Evolutionary conservation across 2,329 filamentous ascomycete species (phyloP).

Genomic region (Apiospora hydei): DNA sequence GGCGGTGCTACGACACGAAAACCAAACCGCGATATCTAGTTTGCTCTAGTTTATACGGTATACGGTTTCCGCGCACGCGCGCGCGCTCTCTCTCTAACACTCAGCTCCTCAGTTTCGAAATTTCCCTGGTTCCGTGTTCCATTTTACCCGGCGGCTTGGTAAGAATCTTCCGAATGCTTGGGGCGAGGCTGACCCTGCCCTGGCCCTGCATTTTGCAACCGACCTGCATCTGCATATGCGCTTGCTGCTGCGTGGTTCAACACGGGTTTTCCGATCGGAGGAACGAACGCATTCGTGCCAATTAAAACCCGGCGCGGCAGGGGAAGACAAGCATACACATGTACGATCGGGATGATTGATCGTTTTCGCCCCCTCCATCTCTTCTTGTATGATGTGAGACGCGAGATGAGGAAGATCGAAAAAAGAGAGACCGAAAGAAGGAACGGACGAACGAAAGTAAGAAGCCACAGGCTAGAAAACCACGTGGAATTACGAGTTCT

Average conservation of each 20-base stretch:
- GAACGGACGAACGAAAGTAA: neutral
- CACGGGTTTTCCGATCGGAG: slow-evolving; percentile 17
- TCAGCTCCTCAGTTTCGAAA: neutral
- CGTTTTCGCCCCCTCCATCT: neutral
- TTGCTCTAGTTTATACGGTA: neutral
- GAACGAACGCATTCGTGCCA: slow-evolving; percentile 4
- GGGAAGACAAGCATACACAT: neutral
- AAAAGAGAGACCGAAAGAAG: neutral
- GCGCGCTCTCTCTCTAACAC: neutral
- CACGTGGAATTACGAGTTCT: slow-evolving; percentile 1
- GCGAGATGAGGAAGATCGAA: neutral
- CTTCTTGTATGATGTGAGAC: slow-evolving; percentile 3
- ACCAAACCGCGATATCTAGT: neutral
- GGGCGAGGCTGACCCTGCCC: neutral
- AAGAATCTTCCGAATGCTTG: slow-evolving; percentile 2
- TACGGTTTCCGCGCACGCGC: neutral
- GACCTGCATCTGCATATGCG: slow-evolving; percentile 7
- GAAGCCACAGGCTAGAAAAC: neutral
- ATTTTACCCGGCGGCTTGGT: slow-evolving; percentile 12
- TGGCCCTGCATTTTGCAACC: neutral
- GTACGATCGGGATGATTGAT: slow-evolving; percentile 16
- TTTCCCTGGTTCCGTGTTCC: neutral
- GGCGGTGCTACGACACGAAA: slow-evolving; percentile 7
- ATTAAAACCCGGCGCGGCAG: neutral
- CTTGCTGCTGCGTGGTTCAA: neutral